Evolutionary conservation across 2,329 filamentous ascomycete species (phyloP).

Genomic region (Aspergillus novofumigatus): DNA sequence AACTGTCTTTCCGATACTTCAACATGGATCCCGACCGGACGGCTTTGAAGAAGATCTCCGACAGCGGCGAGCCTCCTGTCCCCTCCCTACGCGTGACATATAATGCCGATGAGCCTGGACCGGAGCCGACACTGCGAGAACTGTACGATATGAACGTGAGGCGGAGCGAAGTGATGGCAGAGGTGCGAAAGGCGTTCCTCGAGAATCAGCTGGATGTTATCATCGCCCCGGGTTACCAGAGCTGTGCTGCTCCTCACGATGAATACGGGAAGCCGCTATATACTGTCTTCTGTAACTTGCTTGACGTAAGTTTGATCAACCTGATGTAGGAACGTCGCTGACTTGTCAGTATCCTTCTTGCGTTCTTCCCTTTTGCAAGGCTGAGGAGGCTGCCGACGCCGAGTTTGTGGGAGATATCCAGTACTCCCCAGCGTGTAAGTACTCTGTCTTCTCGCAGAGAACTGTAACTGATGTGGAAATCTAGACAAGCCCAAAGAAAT

Average conservation of each 20-base stretch:
- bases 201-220: conserved; percentile 20
- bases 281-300: conserved; percentile 18
- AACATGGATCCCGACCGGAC: conserved; percentile 20
- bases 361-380: conserved; percentile 18
- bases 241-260: conserved; percentile 20
- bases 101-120: conserved; percentile 1
- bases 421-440: conserved; percentile 20
- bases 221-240: conserved; percentile 19
- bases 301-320: conserved; percentile 16
- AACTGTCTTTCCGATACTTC: conserved; percentile 17
- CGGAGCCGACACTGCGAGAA: conserved; percentile 15
- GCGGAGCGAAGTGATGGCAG: conserved; percentile 7
- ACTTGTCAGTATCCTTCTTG: conserved; percentile 17
- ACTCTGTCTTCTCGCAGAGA: fast-evolving
- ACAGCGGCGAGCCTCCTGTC: conserved; percentile 16
- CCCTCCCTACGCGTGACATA: conserved; percentile 15
- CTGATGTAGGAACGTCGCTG: not conserved
- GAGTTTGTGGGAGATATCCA: conserved; percentile 15
- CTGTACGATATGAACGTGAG: conserved; percentile 17
- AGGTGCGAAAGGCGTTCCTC: conserved; percentile 14
- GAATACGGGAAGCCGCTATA: conserved; percentile 18
- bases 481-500: conserved; percentile 9
- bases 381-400: conserved; percentile 13
- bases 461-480: conserved; percentile 7
- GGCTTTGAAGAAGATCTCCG: conserved; percentile 11